Evolutionary conservation across 345 rosid species (phyloP), one percentile per base, ranked within the genome.

Genomic region (Cardamine resedifolia): DNA sequence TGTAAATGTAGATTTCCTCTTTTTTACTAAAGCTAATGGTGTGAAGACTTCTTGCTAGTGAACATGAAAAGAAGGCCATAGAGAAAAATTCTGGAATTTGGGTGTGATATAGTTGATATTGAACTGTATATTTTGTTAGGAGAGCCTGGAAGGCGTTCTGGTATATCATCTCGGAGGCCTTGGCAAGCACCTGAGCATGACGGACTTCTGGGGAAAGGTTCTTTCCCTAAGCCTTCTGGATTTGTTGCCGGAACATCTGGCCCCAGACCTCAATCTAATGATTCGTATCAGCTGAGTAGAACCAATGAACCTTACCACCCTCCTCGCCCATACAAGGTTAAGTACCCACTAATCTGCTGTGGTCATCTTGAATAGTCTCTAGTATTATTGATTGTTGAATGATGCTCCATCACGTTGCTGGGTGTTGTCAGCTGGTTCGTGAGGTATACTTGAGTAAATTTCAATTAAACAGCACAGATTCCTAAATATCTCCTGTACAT

Each of bases 121-220:
- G n/a, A 50, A 41, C 18, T 65, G 34, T 41, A 48, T 64, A 9
- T 65, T 58, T 57, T 70, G 76, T 49, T 64, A 77, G 76, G 33
- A 86, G 99, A 91, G 77, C 71, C 85, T 76, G 93, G 93, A 75
- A 87, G 79, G 81, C 86, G 83, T 49, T 77, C 74, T 79, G 86
- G 85, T 58, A 79, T 84, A 78, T 98, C 86, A 77, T 66, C 96
- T 80, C 84, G 91, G 76, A 87, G 85, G 67, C 68, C 92, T 60
- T 82, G 89, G 96, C 97, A 91, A 79, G 83, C 79, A 76, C 82
- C 94, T 5, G 99, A 90, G 84, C 94, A 95, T 81, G 99, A 95
- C 71, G 99, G 99, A 47, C 98, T 95, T 78, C 86, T 95, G 41
- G 99, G 99, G 31, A 91, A 95, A 82, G 99, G 99, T 58, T 87